A percentile compares a stretch with the other conserved stretches of the same genome.
These are phyloP conservation scores for Colletotrichum godetiae DNA, from an alignment of 2,329 filamentous ascomycete genomes.

Conservation along the genomic window DNA sequence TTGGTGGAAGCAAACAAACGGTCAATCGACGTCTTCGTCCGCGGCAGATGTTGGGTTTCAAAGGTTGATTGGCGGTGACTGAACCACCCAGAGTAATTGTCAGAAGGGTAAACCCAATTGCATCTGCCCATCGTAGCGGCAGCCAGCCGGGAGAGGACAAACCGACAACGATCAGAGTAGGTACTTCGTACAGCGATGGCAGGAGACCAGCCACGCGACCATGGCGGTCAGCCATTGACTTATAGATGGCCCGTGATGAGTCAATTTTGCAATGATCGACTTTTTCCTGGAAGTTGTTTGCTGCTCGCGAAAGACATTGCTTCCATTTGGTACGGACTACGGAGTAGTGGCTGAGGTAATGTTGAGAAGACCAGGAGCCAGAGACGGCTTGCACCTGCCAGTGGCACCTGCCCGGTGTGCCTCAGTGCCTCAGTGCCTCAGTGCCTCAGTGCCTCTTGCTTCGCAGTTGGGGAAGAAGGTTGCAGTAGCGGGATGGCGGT, in stretches of 20 bases:
- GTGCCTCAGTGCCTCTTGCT: too few species aligned
- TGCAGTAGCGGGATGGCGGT: slow-evolving; percentile 32
- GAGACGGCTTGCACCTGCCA: background rate
- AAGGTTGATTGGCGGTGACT: background rate
- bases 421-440: too few species aligned
- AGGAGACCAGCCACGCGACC: background rate
- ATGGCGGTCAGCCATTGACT: background rate
- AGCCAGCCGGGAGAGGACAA: slow-evolving; percentile 9
- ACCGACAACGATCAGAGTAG: background rate
- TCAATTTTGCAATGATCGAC: too few species aligned
- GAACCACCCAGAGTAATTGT: background rate
- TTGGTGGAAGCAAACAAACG: slow-evolving; percentile 1
- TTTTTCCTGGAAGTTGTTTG: background rate
- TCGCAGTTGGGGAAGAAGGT: slow-evolving; percentile 31
- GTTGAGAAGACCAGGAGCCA: background rate
- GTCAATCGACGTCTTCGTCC: background rate
- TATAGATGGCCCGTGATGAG: too few species aligned
- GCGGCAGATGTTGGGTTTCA: background rate
- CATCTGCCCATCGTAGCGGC: background rate
- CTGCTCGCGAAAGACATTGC: background rate
- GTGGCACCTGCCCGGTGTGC: background rate
- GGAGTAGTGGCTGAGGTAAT: too few species aligned
- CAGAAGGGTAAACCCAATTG: background rate
- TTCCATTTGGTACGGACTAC: too few species aligned
- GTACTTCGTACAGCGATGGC: too few species aligned